Base-by-base conservation (phyloP, 805 yeast species). In the Candida alai region DNA sequence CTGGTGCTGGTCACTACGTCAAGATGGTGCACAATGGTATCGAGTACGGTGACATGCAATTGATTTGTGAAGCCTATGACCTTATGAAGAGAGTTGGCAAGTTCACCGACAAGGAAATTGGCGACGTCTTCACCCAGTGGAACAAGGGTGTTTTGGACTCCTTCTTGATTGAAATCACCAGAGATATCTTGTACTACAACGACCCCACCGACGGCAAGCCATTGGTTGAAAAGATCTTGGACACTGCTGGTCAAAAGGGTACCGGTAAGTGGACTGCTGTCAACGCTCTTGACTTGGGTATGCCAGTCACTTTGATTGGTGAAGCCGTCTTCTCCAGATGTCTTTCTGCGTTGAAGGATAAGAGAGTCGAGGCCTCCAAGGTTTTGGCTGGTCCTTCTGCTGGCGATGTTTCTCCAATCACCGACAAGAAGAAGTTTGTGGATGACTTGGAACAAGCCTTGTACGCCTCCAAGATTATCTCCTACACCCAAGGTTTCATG, bases 11-110 rank as follows among this genome's bases (percentile, higher is more conserved):
- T 58, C 98, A 90, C 71, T 90, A 83, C 71, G 97, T 90, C 62
- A 90, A 90, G 77, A 93, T 93, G 98, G 97, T 93, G 47, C 98
- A 90, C 78, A 90, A 90, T 66, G 98, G 98, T 84, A 90, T 90
- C 54, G 98, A 90, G 73, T 90, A 90, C 68, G 98, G 97, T 78
- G 98, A 90, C 71, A 90, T 90, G 98, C 98, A 90, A 74, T 78
- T 90, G 76, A 90, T 90, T 63, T 81, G 90, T 68, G 98, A 90
- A 75, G 96, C 97, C 48, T 90, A 90, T 71, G 97, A 89, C 65
- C 73, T 90, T 63, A 73, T 90, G 82, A 90, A 87, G 78, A 79
- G 96, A 66, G 80, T 86, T 52, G 96, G 95, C 63, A 86, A 88
- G 47, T 77, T 93, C 74, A 60, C 83, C 48, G 83, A 87, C 74